These are phyloP conservation scores for Limnanthes douglasii DNA, from an alignment of 345 rosid species.

Conservation along the genomic window DNA sequence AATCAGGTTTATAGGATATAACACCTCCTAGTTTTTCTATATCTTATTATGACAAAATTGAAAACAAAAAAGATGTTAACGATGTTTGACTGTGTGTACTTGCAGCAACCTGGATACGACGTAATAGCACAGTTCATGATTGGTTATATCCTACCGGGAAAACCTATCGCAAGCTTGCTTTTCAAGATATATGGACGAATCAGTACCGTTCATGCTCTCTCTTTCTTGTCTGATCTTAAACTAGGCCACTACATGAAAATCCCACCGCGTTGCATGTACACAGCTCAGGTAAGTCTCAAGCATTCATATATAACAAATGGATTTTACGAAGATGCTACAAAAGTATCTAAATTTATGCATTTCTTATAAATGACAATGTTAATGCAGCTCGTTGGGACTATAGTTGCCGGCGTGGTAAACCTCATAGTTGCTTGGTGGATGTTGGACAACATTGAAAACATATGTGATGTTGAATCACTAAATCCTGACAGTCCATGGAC, in stretches of 20 bases:
- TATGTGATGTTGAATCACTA: conserved; percentile 52
- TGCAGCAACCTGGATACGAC: conserved; percentile 99
- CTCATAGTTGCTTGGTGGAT: conserved; percentile 99
- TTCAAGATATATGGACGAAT: conserved; percentile 96
- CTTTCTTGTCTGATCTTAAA: conserved; percentile 95
- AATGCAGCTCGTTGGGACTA: conserved; percentile 63
- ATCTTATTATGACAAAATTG: too few species aligned
- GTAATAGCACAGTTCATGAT: conserved; percentile 95
- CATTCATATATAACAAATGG: too few species aligned
- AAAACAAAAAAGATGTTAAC: too few species aligned
- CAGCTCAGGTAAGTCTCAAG: conserved; percentile 66
- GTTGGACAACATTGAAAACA: conserved; percentile 74
- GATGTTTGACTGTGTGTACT: too few species aligned
- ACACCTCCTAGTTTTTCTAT: too few species aligned
- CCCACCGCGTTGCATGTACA: conserved; percentile 96
- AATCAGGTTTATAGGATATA: conserved; percentile 86
- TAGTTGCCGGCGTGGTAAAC: conserved; percentile 64
- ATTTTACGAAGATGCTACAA: too few species aligned
- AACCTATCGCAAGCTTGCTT: conserved; percentile 87
- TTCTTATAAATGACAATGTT: not conserved
- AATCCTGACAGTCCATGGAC: conserved; percentile 97
- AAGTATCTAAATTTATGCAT: too few species aligned
- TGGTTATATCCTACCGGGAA: conserved; percentile 79
- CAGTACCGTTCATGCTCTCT: conserved; percentile 91
- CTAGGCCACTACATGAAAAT: conserved; percentile 99